Evolutionary conservation across 2,329 filamentous ascomycete species (phyloP), one percentile per base, ranked within the genome.

Genomic region (Elsinoe fawcettii): DNA sequence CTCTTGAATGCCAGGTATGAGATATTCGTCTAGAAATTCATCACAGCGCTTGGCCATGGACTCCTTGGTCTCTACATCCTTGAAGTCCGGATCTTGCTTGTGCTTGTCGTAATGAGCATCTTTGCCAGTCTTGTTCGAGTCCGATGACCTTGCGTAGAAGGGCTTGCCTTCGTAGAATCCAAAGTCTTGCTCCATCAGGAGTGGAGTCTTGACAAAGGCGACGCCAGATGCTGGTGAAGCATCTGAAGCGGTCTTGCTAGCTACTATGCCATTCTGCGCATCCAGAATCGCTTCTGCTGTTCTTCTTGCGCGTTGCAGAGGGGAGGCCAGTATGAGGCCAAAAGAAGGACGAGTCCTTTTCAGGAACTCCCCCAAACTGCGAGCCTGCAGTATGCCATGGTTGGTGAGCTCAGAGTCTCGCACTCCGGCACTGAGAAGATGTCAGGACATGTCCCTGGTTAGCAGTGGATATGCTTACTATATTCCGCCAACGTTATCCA

Each of bases 381-480:
- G 81, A n/a, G 87, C 83, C 71, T 96, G 90, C 51, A 91, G 78
- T 54, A 86, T 80, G 57, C 90, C 90, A 72, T 96, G 88, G 61
- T 83, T 85, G 22, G 90, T 95, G 64, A 96, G 76, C 39, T 82
- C 75, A 1, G 90, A 92, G 72, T 96, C 88, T 69, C 84, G 87
- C 54, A 83, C 81, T 59, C 90, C 90, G 64, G 90, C 90, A 73
- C 85, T 86, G 75, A 14, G 3, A 16, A 56, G 2, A 27, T 12
- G 43, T 55, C 32, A 44, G 51, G 7, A 36, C 9, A 16, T 1
- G 8, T 9, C 1, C 18, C 11, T 23, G 12, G 2, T 27, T 16
- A 44, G 46, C 3, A 20, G 22, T 22, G n/a, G 22, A 37, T 12
- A 1, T 30, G 37, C 80, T 66, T 77, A 88, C 86, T 87, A 91